A percentile compares a stretch with the other conserved stretches of the same genome.
phyloP scores from a whole-genome alignment of 176 grass and related monocot genomes.

The Oryza meyeriana region DNA sequence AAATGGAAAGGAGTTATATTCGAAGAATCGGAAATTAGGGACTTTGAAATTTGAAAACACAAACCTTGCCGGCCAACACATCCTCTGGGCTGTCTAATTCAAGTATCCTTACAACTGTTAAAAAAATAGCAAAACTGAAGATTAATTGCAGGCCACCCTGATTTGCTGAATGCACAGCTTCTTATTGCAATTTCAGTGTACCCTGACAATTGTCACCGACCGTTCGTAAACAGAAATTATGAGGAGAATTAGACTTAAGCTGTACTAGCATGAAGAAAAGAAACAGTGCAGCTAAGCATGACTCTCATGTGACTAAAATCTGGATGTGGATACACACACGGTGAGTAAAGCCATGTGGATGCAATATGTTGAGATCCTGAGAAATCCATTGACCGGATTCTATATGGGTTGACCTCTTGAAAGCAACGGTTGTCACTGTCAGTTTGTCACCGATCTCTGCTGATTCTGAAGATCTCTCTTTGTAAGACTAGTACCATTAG shows the following conservation, averaged over 20 bases:
- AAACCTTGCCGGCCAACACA: neutral
- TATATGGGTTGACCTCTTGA: neutral
- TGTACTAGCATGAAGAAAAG: neutral
- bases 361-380: neutral
- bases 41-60: neutral
- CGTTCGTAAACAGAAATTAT: neutral
- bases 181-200: neutral
- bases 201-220: neutral
- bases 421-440: neutral
- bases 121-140: too few species aligned
- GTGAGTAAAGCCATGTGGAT: constrained; percentile 16
- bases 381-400: constrained; percentile 1
- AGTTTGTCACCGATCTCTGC: neutral
- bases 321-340: neutral
- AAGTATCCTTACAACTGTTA: neutral
- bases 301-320: neutral
- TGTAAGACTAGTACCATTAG: neutral
- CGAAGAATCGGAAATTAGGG: neutral
- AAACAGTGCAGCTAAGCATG: constrained; percentile 13
- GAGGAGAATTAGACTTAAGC: neutral
- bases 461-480: neutral
- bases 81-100: too few species aligned
- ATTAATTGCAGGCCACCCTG: neutral
- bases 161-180: neutral
- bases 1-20: neutral